These are phyloP conservation scores for Inonotus obliquus DNA, from an alignment of 1,284 basidiomycete species.

Conservation along the genomic window DNA sequence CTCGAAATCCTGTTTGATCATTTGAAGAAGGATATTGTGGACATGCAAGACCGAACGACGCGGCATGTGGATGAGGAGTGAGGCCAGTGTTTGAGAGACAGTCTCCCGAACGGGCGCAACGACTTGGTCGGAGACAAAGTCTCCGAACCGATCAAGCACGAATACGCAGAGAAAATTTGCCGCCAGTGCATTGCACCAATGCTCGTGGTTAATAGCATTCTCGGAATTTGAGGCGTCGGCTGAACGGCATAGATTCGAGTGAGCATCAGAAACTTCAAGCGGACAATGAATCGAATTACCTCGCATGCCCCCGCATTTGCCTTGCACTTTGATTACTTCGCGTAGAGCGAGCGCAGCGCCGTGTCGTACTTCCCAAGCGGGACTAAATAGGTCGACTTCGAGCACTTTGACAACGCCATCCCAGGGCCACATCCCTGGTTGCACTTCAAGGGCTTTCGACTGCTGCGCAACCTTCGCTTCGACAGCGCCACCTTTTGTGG, in stretches of 20 bases:
- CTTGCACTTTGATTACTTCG: constrained; percentile 86
- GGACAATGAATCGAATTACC: constrained; percentile 34
- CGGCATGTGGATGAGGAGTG: constrained; percentile 85
- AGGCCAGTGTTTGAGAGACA: constrained; percentile 91
- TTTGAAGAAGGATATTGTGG: constrained; percentile 81
- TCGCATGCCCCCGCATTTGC: constrained; percentile 77
- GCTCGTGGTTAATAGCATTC: constrained; percentile 68
- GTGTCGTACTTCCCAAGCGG: constrained; percentile 92
- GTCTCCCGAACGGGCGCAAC: constrained; percentile 97
- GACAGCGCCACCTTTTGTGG: constrained; percentile 76
- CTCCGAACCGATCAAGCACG: constrained; percentile 95
- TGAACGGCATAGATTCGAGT: constrained; percentile 25
- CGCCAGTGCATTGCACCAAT: constrained; percentile 87
- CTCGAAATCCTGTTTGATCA: constrained; percentile 85
- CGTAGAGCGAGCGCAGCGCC: constrained; percentile 91
- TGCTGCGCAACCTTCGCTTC: constrained; percentile 70
- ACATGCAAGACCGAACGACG: constrained; percentile 72
- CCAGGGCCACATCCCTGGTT: constrained; percentile 85
- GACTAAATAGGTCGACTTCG: constrained; percentile 81
- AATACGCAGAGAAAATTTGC: constrained; percentile 88
- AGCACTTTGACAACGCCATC: constrained; percentile 79
- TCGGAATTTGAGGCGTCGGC: constrained; percentile 46
- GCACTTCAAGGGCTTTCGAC: constrained; percentile 68
- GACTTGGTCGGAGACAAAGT: constrained; percentile 95
- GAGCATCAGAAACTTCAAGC: constrained; percentile 13